Evolutionary conservation across 495 filamentous ascomycete species (phyloP).

Genomic region (Filosporella fistucella): DNA sequence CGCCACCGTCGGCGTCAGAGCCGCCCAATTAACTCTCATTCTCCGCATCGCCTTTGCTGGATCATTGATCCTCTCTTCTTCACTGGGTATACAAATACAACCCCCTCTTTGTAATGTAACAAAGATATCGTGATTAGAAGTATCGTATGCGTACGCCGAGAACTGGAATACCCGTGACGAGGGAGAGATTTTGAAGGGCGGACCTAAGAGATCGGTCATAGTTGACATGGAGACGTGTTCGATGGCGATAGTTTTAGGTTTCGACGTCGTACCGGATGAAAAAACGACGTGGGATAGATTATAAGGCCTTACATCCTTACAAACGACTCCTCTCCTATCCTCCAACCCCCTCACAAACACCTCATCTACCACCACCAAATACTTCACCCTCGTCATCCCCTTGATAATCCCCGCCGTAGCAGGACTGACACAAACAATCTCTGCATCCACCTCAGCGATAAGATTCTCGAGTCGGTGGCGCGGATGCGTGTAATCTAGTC

Average conservation of each 20-base stretch:
- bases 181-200: no score
- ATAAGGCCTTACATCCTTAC: neutral
- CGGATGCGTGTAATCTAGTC: conserved; percentile 13
- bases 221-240: conserved; percentile 21
- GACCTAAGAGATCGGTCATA: no score
- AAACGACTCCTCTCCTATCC: neutral
- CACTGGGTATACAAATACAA: conserved; percentile 43
- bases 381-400: no score
- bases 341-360: no score
- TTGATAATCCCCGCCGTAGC: no score
- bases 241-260: conserved; percentile 38
- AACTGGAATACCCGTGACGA: neutral
- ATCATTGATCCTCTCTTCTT: conserved; percentile 31
- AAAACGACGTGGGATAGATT: conserved; percentile 33
- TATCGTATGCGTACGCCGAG: conserved; percentile 54
- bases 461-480: neutral
- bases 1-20: conserved; percentile 44
- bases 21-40: conserved; percentile 28
- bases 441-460: neutral
- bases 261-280: conserved; percentile 45
- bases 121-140: conserved; percentile 80
- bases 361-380: neutral
- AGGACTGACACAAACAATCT: no score
- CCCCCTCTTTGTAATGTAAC: conserved; percentile 64
- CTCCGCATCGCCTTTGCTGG: conserved; percentile 32